Evolutionary conservation across 2,329 filamentous ascomycete species (phyloP).

Genomic region (Mariannaea sp.): DNA sequence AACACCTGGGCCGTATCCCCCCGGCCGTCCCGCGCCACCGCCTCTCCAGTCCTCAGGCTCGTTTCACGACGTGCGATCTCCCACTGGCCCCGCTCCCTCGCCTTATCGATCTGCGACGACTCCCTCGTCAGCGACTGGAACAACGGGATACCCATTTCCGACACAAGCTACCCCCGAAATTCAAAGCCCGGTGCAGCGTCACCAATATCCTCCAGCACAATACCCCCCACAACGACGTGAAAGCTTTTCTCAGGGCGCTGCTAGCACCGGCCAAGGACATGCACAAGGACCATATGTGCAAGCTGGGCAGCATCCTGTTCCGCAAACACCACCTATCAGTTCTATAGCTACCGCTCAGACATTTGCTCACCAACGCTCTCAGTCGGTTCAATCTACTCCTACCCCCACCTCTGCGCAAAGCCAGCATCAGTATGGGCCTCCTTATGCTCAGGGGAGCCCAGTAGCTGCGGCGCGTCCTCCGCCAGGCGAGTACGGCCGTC

Average conservation of each 20-base stretch:
- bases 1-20: slow-evolving; percentile 49
- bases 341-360: slow-evolving; percentile 47
- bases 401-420: slow-evolving; percentile 67
- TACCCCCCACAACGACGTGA: slow-evolving; percentile 52
- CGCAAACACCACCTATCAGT: slow-evolving; percentile 55
- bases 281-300: slow-evolving; percentile 49
- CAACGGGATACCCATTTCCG: slow-evolving; percentile 57
- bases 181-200: slow-evolving; percentile 56
- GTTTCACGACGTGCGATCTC: slow-evolving; percentile 56
- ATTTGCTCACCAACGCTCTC: slow-evolving; percentile 56
- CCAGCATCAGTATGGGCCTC: slow-evolving; percentile 58
- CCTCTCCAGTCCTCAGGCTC: slow-evolving; percentile 52
- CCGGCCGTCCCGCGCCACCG: slow-evolving; percentile 49
- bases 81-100: slow-evolving; percentile 49
- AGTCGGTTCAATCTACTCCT: slow-evolving; percentile 62
- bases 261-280: slow-evolving; percentile 35
- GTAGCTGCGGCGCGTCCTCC: slow-evolving; percentile 51
- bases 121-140: slow-evolving; percentile 46
- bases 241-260: slow-evolving; percentile 49
- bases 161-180: slow-evolving; percentile 49
- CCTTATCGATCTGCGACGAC: slow-evolving; percentile 57
- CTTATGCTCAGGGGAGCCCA: slow-evolving; percentile 60
- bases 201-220: slow-evolving; percentile 54
- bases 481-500: slow-evolving; percentile 50
- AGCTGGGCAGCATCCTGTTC: slow-evolving; percentile 44